Percentiles rank a stretch among this genome's conserved stretches.
Conservation (phyloP, 768 basidiomycete species). For the Suillus cothurnatus region DNA sequence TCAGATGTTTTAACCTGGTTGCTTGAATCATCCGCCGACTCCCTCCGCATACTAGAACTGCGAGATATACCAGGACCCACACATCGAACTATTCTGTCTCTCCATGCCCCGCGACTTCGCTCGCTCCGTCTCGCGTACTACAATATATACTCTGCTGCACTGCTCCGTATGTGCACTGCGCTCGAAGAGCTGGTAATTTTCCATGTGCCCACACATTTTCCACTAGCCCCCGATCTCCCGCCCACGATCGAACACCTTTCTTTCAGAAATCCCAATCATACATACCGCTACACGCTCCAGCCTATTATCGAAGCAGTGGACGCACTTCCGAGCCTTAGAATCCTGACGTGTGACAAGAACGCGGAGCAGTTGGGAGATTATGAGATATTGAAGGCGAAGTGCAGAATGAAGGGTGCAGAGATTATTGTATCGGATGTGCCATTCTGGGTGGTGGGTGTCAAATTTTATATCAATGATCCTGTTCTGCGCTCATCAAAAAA, state of each 20-base stretch:
- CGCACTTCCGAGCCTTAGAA: conserved; percentile 34
- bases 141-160: conserved; percentile 31
- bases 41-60: conserved; percentile 44
- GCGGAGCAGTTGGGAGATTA: conserved; percentile 24
- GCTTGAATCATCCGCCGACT: conserved; percentile 34
- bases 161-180: conserved; percentile 38
- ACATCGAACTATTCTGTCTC: conserved; percentile 23
- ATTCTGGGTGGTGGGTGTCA: conserved; percentile 38
- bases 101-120: conserved; percentile 37
- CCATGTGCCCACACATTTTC: conserved; percentile 36
- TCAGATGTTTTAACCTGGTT: conserved; percentile 40
- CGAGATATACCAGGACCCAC: conserved; percentile 31
- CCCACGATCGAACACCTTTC: conserved; percentile 42
- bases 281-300: conserved; percentile 22
- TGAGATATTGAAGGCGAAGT: conserved; percentile 26
- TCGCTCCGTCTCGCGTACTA: conserved; percentile 45
- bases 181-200: conserved; percentile 44
- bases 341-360: conserved; percentile 39
- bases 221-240: conserved; percentile 36
- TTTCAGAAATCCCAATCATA: conserved; percentile 26
- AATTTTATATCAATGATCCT: not conserved
- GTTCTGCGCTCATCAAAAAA: not conserved
- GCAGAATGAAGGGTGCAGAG: conserved; percentile 26
- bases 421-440: conserved; percentile 32
- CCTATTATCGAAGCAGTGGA: conserved; percentile 36